Conservation (phyloP, 1,139 yeast genomes). For the Pichia sp. region DNA sequence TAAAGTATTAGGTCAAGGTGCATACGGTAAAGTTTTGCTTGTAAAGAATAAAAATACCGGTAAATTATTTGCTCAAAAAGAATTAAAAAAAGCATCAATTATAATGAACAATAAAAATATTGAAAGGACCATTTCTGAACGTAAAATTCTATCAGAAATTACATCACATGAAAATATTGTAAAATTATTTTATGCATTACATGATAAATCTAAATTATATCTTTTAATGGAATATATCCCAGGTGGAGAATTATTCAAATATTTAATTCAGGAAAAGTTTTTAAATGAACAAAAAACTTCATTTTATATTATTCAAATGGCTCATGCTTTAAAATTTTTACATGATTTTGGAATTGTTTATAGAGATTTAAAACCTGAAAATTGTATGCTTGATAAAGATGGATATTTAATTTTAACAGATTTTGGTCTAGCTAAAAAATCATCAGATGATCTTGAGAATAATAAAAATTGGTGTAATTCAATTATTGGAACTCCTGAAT, state of each 20-base stretch:
- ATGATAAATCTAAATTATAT: constrained; percentile 75
- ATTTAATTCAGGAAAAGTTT: constrained; percentile 47
- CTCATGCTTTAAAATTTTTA: constrained; percentile 72
- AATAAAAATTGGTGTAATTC: constrained; percentile 46
- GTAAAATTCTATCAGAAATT: constrained; percentile 61
- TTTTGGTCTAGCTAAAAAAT: constrained; percentile 74
- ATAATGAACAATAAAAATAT: constrained; percentile 42
- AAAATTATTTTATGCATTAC: constrained; percentile 82
- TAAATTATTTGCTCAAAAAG: constrained; percentile 81
- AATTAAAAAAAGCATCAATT: constrained; percentile 73
- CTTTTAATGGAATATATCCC: constrained; percentile 79
- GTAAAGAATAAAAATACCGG: constrained; percentile 66
- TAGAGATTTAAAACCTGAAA: constrained; percentile 90
- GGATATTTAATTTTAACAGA: constrained; percentile 88
- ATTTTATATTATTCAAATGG: constrained; percentile 81
- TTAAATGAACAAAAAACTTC: constrained; percentile 72
- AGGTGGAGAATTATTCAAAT: constrained; percentile 91
- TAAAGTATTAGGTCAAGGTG: constrained; percentile 84
- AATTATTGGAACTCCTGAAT: constrained; percentile 90
- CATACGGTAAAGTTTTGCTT: constrained; percentile 81
- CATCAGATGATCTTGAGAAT: constrained; percentile 35
- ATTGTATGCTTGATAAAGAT: constrained; percentile 70
- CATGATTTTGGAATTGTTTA: constrained; percentile 83
- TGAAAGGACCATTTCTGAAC: constrained; percentile 66
- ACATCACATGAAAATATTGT: constrained; percentile 81